phyloP scores from a whole-genome alignment of 2,329 filamentous ascomycete genomes.

The Pleoardoris graminearum region DNA sequence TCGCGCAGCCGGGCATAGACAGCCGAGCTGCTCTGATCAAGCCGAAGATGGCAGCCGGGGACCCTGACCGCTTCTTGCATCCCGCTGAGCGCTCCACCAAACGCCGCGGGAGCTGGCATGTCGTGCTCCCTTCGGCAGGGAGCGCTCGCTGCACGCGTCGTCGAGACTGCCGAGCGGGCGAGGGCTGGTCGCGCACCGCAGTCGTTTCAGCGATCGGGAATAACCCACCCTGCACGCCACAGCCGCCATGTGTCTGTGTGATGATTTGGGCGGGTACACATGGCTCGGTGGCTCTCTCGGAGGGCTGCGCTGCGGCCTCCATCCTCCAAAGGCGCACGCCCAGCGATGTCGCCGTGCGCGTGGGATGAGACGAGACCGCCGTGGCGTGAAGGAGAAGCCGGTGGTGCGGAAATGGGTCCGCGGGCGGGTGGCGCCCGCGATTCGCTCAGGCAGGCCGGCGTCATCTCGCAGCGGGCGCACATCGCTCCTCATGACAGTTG shows the following conservation, averaged over 20 bases:
- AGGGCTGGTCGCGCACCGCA: conserved; percentile 11
- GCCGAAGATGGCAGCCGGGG: conserved; percentile 2
- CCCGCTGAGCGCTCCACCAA: conserved; percentile 2
- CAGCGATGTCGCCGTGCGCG: neutral
- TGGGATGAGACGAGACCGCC: neutral
- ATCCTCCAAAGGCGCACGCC: too few relatives aligned
- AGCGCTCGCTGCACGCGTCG: neutral
- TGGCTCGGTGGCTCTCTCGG: conserved; percentile 3
- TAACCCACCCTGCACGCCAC: conserved; percentile 17
- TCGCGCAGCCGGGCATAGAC: conserved; percentile 8
- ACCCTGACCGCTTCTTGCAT: conserved; percentile 3
- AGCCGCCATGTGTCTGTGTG: conserved; percentile 9
- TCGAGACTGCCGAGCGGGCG: neutral
- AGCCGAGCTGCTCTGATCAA: conserved; percentile 10
- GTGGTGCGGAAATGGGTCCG: too few relatives aligned
- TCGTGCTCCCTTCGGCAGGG: neutral
- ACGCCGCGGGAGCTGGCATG: neutral
- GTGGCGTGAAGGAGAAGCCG: neutral
- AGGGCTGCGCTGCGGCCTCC: neutral
- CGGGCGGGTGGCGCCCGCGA: neutral
- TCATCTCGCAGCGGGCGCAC: neutral
- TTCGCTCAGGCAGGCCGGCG: neutral
- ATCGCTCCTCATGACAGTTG: too few relatives aligned
- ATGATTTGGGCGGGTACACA: neutral
- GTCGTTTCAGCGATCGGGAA: conserved; percentile 26